Evolutionary conservation across 2,329 filamentous ascomycete genomes (phyloP).

Genomic region (Boeremia exigua): DNA sequence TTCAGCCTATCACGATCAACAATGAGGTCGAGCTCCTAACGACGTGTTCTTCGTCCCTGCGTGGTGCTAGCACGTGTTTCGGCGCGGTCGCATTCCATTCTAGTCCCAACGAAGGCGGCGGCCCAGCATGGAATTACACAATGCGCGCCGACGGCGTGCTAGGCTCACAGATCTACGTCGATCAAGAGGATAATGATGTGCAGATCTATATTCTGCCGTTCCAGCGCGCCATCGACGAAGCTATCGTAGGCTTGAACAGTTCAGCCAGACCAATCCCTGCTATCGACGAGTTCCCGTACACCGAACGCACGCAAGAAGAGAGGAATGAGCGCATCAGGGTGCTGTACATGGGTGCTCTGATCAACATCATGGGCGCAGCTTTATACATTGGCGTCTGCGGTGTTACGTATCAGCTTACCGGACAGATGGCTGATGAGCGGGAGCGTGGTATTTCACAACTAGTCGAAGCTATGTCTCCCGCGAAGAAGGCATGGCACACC

Average conservation of each 20-base stretch:
- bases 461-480: slow-evolving; percentile 90
- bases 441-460: slow-evolving; percentile 88
- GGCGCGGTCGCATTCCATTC: slow-evolving; percentile 76
- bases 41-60: slow-evolving; percentile 63
- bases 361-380: slow-evolving; percentile 76
- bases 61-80: slow-evolving; percentile 74
- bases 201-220: slow-evolving; percentile 81
- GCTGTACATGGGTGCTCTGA: slow-evolving; percentile 74
- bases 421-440: slow-evolving; percentile 82
- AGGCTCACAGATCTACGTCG: slow-evolving; percentile 68
- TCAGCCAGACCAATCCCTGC: slow-evolving; percentile 43
- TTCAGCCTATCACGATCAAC: slow-evolving; percentile 61
- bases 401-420: slow-evolving; percentile 85
- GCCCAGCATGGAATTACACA: slow-evolving; percentile 83
- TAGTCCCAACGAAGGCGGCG: slow-evolving; percentile 73
- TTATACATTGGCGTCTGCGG: slow-evolving; percentile 82
- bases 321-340: slow-evolving; percentile 69
- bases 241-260: slow-evolving; percentile 67
- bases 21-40: slow-evolving; percentile 65
- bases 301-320: slow-evolving; percentile 71
- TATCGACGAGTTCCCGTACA: slow-evolving; percentile 75
- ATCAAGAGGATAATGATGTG: slow-evolving; percentile 71
- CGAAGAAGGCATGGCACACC: slow-evolving; percentile 73
- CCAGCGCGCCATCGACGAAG: slow-evolving; percentile 76
- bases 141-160: slow-evolving; percentile 77